Evolutionary conservation across 1,284 basidiomycete species (phyloP).

Genomic region (Jaminaea rosea): DNA sequence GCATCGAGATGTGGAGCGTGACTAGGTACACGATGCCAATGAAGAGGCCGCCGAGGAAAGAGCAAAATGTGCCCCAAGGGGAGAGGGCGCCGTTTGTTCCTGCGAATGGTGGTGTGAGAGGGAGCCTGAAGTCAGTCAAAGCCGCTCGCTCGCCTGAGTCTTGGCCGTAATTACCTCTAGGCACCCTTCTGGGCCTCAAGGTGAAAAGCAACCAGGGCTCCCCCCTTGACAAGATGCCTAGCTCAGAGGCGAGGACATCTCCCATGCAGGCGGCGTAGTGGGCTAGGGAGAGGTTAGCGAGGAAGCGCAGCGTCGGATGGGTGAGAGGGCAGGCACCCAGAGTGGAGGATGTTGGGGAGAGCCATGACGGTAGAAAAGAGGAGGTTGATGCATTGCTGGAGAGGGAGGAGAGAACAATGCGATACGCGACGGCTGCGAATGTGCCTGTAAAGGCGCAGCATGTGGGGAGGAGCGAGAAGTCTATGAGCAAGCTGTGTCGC

Average conservation of each 20-base stretch:
- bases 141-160: too few relatives aligned
- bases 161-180: slow-evolving; percentile 16
- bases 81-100: slow-evolving; percentile 88
- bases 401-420: neutral
- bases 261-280: slow-evolving; percentile 38
- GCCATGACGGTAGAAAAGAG: too few relatives aligned
- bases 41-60: slow-evolving; percentile 60
- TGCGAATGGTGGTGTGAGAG: slow-evolving; percentile 56
- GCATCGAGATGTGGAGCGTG: slow-evolving; percentile 1
- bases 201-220: slow-evolving; percentile 25
- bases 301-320: neutral
- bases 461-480: slow-evolving; percentile 7
- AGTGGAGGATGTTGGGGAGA: too few relatives aligned
- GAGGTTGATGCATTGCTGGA: too few relatives aligned
- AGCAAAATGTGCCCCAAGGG: slow-evolving; percentile 63
- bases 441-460: slow-evolving; percentile 2
- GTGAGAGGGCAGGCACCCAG: neutral
- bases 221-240: slow-evolving; percentile 27
- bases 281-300: slow-evolving; percentile 20
- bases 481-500: too few relatives aligned
- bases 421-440: slow-evolving; percentile 1
- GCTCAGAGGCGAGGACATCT: slow-evolving; percentile 33
- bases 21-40: slow-evolving; percentile 15
- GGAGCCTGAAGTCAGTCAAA: slow-evolving; percentile 60
- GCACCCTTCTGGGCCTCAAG: slow-evolving; percentile 7